Conservation (phyloP, 2,329 filamentous ascomycete genomes). For the Diaporthe vexans region DNA sequence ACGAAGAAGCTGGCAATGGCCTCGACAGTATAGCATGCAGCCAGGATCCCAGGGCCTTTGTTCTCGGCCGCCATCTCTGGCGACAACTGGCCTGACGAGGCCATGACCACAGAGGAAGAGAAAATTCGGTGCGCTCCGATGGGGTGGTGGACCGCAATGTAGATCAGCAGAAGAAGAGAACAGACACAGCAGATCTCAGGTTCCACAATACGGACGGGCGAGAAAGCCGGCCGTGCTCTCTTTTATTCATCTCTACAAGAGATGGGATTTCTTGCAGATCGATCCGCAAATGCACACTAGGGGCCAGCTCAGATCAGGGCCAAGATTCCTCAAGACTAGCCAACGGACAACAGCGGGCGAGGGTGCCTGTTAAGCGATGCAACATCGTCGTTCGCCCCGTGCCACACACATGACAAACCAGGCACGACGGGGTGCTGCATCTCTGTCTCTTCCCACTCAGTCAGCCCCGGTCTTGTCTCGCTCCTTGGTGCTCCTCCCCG, state of each 20-base stretch:
- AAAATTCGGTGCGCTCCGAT: not conserved
- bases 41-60: slow-evolving; percentile 54
- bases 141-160: not conserved
- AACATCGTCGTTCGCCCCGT: slow-evolving; percentile 16
- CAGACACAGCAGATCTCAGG: slow-evolving; percentile 11
- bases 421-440: not conserved
- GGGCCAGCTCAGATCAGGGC: slow-evolving; percentile 15
- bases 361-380: not conserved
- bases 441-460: not conserved
- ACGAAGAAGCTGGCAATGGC: slow-evolving; percentile 51
- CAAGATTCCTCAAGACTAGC: not conserved
- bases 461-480: not conserved
- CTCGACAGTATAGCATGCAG: slow-evolving; percentile 50
- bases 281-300: slow-evolving; percentile 24
- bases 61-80: slow-evolving; percentile 43
- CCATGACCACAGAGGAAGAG: not conserved
- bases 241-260: slow-evolving; percentile 5
- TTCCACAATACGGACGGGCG: not conserved
- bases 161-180: slow-evolving; percentile 7
- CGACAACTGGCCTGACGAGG: slow-evolving; percentile 25
- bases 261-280: slow-evolving; percentile 4
- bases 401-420: slow-evolving; percentile 7
- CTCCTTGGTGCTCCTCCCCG: not conserved
- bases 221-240: slow-evolving; percentile 19
- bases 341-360: not conserved